Percentiles rank a stretch among this genome's conserved stretches.
These are phyloP conservation scores for Mesembryanthemum crystallinum DNA, from an alignment of 148 eudicot genomes.

Conservation along the genomic window DNA sequence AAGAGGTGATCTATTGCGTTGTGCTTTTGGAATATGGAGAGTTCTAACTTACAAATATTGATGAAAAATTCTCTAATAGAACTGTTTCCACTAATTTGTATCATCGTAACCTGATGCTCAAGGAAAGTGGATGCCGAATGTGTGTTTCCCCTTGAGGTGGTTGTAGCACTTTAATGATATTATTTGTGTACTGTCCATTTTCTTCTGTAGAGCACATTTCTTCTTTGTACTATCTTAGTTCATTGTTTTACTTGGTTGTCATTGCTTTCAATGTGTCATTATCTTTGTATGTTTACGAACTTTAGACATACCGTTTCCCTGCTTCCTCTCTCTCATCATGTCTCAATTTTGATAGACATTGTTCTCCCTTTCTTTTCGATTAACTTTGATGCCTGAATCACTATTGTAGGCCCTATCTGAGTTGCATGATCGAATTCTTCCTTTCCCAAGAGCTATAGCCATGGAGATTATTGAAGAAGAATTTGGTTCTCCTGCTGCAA, in stretches of 20 bases:
- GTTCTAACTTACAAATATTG: too few relatives aligned
- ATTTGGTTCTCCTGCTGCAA: conserved; percentile 59
- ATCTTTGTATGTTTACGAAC: background rate
- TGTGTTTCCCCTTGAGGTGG: too few relatives aligned
- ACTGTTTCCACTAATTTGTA: too few relatives aligned
- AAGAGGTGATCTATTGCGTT: too few relatives aligned
- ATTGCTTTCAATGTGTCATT: background rate
- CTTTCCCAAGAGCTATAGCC: conserved; percentile 79
- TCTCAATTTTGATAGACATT: background rate
- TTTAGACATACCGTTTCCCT: background rate
- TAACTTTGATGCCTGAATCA: conserved; percentile 23
- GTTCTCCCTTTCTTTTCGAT: conserved; percentile 6
- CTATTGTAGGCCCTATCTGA: conserved; percentile 81
- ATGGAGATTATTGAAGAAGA: conserved; percentile 93
- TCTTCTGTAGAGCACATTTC: too few relatives aligned
- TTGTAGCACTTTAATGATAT: too few relatives aligned
- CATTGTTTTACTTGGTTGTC: background rate
- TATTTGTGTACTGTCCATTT: too few relatives aligned
- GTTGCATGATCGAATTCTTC: conserved; percentile 96
- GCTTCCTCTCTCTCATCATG: conserved; percentile 7
- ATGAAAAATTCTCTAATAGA: too few relatives aligned
- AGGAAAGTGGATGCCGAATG: too few relatives aligned
- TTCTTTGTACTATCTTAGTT: too few relatives aligned
- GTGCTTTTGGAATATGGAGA: too few relatives aligned
- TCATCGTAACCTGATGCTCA: too few relatives aligned